These are phyloP conservation scores for Salix caprea DNA, from an alignment of 345 rosid genomes.

Conservation along the genomic window DNA sequence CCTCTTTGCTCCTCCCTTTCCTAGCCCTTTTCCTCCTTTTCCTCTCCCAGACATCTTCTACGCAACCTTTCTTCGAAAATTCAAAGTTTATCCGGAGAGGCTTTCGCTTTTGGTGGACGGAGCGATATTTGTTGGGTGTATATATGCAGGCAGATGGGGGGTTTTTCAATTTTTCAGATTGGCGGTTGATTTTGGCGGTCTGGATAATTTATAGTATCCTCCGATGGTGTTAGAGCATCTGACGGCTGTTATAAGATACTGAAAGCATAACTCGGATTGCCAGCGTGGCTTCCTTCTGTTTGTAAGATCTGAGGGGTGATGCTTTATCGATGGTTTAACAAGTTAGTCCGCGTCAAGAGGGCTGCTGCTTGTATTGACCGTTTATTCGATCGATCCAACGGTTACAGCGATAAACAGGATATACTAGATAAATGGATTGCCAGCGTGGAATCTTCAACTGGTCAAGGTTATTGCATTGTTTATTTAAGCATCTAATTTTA, in stretches of 20 bases:
- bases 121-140: background rate
- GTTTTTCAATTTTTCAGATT: background rate
- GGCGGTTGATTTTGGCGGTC: background rate
- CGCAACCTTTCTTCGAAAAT: background rate
- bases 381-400: background rate
- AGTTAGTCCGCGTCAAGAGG: background rate
- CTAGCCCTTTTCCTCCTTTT: slow-evolving; percentile 4
- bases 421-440: background rate
- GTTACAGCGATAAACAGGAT: background rate
- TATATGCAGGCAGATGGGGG: background rate
- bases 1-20: slow-evolving; percentile 11
- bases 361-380: background rate
- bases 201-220: background rate
- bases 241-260: background rate
- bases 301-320: background rate
- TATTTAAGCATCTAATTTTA: too few species aligned
- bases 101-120: too few species aligned
- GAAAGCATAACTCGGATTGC: background rate
- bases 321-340: background rate
- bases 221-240: background rate
- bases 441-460: background rate
- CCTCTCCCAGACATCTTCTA: background rate
- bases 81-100: background rate
- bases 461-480: too few species aligned
- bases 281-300: background rate